These are phyloP conservation scores for Annona cherimola DNA, from an alignment of 164 flowering plant genomes.

Conservation along the genomic window DNA sequence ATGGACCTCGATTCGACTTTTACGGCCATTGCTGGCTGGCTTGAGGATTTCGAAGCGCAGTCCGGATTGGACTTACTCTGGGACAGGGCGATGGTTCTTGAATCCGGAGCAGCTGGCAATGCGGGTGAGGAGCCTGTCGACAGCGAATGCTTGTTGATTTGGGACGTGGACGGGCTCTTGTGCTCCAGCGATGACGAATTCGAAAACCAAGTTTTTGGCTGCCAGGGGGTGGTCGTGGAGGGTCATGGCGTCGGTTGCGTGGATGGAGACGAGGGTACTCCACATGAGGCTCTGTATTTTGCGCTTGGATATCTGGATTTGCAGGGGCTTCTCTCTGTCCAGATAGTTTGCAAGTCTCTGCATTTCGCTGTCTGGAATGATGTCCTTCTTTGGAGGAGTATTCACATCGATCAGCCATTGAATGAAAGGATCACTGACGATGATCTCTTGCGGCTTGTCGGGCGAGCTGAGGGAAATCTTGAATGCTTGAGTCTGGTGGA, in stretches of 20 bases:
- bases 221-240: conserved; percentile 1
- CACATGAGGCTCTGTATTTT: conserved; percentile 52
- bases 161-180: conserved; percentile 21
- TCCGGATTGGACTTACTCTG: conserved; percentile 49
- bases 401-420: conserved; percentile 68
- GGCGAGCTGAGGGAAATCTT: conserved; percentile 62
- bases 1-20: conserved; percentile 50
- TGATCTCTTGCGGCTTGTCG: conserved; percentile 49
- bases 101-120: conserved; percentile 22
- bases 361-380: conserved; percentile 45
- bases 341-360: conserved; percentile 58
- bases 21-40: conserved; percentile 67
- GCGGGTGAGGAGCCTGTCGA: conserved; percentile 12
- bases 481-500: conserved; percentile 66
- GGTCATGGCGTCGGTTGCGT: conserved; percentile 9
- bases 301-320: conserved; percentile 56
- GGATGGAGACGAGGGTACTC: conserved; percentile 35
- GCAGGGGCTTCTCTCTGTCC: conserved; percentile 61
- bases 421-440: conserved; percentile 69
- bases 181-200: conserved; percentile 15
- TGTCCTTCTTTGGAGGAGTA: conserved; percentile 63
- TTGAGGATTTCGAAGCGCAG: conserved; percentile 46
- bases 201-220: neutral
- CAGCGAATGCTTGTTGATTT: conserved; percentile 17
- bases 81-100: conserved; percentile 48